These are phyloP conservation scores for Lotmaria passim DNA, from an alignment of 208 protist genomes.

Conservation along the genomic window DNA sequence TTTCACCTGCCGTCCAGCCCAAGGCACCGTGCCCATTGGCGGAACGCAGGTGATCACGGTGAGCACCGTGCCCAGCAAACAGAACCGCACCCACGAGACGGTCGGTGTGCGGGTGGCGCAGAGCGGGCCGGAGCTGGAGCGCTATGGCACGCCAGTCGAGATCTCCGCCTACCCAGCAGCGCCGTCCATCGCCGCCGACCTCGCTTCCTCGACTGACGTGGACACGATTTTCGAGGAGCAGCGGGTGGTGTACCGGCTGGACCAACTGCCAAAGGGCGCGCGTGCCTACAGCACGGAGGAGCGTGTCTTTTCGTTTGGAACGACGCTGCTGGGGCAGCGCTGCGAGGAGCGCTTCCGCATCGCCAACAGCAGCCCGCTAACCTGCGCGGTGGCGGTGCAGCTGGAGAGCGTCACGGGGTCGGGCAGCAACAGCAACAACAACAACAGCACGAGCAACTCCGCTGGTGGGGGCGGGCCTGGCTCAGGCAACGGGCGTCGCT, in stretches of 20 bases:
- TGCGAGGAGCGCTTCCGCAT: constrained; percentile 94
- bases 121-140: constrained; percentile 74
- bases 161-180: constrained; percentile 93
- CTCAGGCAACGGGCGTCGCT: constrained; percentile 19
- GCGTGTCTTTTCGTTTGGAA: constrained; percentile 93
- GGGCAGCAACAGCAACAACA: not conserved
- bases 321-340: constrained; percentile 80
- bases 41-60: constrained; percentile 69
- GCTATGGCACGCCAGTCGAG: constrained; percentile 87
- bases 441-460: too few relatives aligned
- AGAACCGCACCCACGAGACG: constrained; percentile 65
- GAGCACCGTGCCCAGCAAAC: constrained; percentile 71
- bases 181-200: constrained; percentile 92
- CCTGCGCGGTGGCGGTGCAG: constrained; percentile 86
- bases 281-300: constrained; percentile 93
- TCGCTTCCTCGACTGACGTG: constrained; percentile 74
- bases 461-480: constrained; percentile 32
- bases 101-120: constrained; percentile 93
- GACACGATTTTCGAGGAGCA: constrained; percentile 98
- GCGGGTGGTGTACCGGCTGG: constrained; percentile 87
- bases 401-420: constrained; percentile 25
- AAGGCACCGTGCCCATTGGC: constrained; percentile 72
- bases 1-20: constrained; percentile 76
- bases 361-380: constrained; percentile 94
- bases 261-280: constrained; percentile 60